phyloP scores from a whole-genome alignment of 2,329 filamentous ascomycete species.

The Lachnellula occidentalis region DNA sequence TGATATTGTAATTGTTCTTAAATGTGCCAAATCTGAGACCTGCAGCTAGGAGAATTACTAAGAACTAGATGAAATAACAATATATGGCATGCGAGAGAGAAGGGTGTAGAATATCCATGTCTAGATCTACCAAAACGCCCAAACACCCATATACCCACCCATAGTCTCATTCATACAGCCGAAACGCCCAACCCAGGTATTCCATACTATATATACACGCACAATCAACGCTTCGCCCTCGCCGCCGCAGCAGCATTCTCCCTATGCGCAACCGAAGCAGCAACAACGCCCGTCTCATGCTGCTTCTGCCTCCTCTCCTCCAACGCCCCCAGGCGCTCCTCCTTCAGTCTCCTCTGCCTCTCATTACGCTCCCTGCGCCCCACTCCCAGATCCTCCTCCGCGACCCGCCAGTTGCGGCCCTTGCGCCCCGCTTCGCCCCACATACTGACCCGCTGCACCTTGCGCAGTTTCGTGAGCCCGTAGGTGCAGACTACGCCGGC shows the following conservation, averaged over 20 bases:
- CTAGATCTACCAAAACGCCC: constrained; percentile 1
- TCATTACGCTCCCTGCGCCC: constrained; percentile 19
- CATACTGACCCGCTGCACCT: constrained; percentile 86
- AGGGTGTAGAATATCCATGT: neutral
- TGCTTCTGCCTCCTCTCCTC: constrained; percentile 15
- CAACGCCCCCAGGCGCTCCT: constrained; percentile 16
- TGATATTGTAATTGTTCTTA: too few species aligned
- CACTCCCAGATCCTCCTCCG: constrained; percentile 22
- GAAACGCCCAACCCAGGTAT: neutral
- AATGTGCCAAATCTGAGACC: too few species aligned
- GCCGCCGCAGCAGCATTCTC: neutral
- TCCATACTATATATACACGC: neutral
- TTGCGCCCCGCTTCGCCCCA: constrained; percentile 36
- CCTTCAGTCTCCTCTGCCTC: constrained; percentile 22
- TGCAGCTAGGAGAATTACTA: too few species aligned
- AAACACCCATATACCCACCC: neutral
- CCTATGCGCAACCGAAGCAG: constrained; percentile 4
- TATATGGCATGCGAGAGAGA: neutral
- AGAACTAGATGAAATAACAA: neutral
- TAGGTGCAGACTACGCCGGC: constrained; percentile 76
- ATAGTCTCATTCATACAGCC: neutral
- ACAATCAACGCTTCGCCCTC: neutral
- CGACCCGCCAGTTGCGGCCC: constrained; percentile 28
- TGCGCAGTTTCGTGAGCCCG: constrained; percentile 75
- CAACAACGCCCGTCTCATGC: constrained; percentile 9